phyloP scores from a whole-genome alignment of 306 rosid species.

The Castanopsis chinensis region DNA sequence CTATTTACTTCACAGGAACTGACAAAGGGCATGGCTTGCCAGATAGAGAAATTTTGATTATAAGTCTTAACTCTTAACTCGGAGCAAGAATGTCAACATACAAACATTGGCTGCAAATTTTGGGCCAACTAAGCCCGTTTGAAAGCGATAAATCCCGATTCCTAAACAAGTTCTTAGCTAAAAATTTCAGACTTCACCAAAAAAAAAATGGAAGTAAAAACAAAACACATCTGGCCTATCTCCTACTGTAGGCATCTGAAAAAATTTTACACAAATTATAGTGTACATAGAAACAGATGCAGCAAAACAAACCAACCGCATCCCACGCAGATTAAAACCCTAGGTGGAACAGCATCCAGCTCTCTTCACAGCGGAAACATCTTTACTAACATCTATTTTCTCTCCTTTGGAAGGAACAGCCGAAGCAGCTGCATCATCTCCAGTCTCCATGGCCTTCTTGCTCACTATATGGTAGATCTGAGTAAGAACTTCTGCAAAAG shows the following conservation, averaged over 20 bases:
- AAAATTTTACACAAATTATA: slow-evolving; percentile 25
- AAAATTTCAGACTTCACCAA: background rate
- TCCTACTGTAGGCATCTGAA: slow-evolving; percentile 20
- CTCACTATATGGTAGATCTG: slow-evolving; percentile 47
- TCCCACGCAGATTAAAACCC: slow-evolving; percentile 10
- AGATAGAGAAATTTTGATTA: background rate
- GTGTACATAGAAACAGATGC: slow-evolving; percentile 21
- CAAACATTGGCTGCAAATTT: slow-evolving; percentile 7
- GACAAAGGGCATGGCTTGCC: background rate
- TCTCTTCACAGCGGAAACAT: slow-evolving; percentile 49
- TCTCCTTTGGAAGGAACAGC: slow-evolving; percentile 47
- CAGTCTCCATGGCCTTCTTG: slow-evolving; percentile 49
- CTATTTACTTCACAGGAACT: no score
- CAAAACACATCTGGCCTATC: slow-evolving; percentile 4
- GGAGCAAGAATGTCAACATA: background rate
- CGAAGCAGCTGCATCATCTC: slow-evolving; percentile 33
- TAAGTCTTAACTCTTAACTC: background rate
- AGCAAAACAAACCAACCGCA: slow-evolving; percentile 28
- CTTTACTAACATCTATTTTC: slow-evolving; percentile 47
- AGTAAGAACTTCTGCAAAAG: slow-evolving; percentile 50
- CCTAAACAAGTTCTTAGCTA: slow-evolving; percentile 21
- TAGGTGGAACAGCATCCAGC: slow-evolving; percentile 54
- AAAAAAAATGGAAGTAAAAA: background rate
- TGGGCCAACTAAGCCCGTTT: background rate
- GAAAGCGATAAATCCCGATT: slow-evolving; percentile 5